Conservation (phyloP, 176 grass and related monocot genomes). For the Panicum miliaceum region DNA sequence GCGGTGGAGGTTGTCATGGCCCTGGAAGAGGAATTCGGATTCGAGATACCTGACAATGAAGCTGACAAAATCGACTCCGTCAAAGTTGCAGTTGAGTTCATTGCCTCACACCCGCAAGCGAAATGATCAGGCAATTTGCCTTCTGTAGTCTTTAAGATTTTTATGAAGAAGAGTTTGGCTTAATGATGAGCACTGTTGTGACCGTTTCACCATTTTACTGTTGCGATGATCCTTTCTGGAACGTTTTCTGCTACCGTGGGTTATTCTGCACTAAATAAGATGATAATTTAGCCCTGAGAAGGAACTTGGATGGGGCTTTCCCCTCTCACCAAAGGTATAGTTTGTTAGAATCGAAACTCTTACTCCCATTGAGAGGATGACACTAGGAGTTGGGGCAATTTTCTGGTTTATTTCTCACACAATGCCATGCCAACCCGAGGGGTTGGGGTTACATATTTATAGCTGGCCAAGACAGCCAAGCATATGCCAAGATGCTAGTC, state of each 20-base stretch:
- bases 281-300: slow-evolving; percentile 34
- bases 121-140: slow-evolving; percentile 23
- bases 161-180: slow-evolving; percentile 3
- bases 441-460: too few species aligned
- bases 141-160: neutral
- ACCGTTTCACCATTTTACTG: neutral
- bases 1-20: slow-evolving; percentile 60
- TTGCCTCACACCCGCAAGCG: slow-evolving; percentile 55
- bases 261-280: slow-evolving; percentile 32
- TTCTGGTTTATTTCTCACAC: too few species aligned
- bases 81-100: slow-evolving; percentile 60
- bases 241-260: neutral
- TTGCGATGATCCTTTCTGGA: neutral
- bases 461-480: too few species aligned
- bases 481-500: too few species aligned
- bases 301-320: slow-evolving; percentile 20
- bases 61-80: slow-evolving; percentile 63
- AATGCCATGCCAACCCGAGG: too few species aligned
- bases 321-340: neutral
- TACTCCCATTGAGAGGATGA: too few species aligned
- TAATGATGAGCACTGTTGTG: neutral
- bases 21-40: slow-evolving; percentile 62
- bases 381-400: too few species aligned
- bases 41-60: slow-evolving; percentile 58
- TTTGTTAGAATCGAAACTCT: too few species aligned